Evolutionary conservation across 345 rosid genomes (phyloP), one percentile per base, ranked within the genome.

Genomic region (Draba incana): DNA sequence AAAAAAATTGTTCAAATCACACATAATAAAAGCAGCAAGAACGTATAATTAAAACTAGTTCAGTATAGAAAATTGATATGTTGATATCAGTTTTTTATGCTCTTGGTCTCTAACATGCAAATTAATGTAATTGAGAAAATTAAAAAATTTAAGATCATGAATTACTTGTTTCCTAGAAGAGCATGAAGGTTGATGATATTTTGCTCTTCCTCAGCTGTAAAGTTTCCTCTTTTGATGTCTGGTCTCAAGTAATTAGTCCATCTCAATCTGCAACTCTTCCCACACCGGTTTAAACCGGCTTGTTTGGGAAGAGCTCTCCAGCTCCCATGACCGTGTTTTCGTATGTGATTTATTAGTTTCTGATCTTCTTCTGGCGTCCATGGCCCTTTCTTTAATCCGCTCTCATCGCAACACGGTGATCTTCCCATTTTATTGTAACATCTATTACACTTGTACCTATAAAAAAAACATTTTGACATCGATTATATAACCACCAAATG

Each of bases 171-270:
- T 71, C 96, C 96, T 27, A 86, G 87, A 63, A 81, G 80, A 2
- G 84, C 61, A 69, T 89, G 96, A 35, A 85, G 84, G 68, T 84
- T 79, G 72, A 89, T 81, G 80, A 89, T 87, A 57, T 80, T 67
- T 67, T 85, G 81, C 57, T 89, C 90, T 83, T 89, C 96, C 53
- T 89, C 92, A 4, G 85, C 76, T 2, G 92, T 73, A 73, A 89
- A 89, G 27, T 78, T 85, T 47, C 96, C 96, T 69, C 96, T 80
- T 68, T 81, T 85, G 72, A 88, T 88, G 37, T 86, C 92, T 4
- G 96, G 92, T 59, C 96, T 78, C 51, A 88, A 80, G 74, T 88
- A 88, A 72, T 88, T 88, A 59, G 85, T 86, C 96, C 96, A 86
- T 50, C 96, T 57, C 23, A 88, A 80, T 70, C 96, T 81, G 59